Base-by-base conservation (phyloP, 2,329 filamentous ascomycete species). In the Botrytis paeoniae region DNA sequence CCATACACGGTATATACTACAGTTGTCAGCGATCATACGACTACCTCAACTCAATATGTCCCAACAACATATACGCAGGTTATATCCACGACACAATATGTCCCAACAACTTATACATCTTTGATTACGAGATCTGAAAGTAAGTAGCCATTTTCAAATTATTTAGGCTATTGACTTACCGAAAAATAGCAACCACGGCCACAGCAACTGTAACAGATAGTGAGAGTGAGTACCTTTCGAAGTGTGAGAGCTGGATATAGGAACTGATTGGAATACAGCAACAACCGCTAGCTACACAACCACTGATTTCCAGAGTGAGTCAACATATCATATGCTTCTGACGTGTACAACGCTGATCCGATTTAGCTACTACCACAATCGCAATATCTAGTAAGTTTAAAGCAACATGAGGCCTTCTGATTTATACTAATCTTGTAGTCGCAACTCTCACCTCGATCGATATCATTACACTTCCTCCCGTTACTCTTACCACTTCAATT, bases 51-150 rank as follows among this genome's bases (percentile, higher is more conserved):
- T 29, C 25, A 41, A 63, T 63, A 63, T 63, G 16, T 63, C n/a
- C 29, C 43, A 25, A 51, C 43, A 29, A 64, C 62, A 20, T 64
- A 64, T 25, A 45, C 39, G 16, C 62, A 41, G 18, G 20, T 41
- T 35, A 64, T 64, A 20, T 64, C 62, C n/a, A 25, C 59, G n/a
- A 74, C 70, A 8, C 39, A 64, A 37, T 73, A 68, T 48, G 69
- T 51, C 22, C 57, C 62, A n/a, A 75, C 45, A 22, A 74, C 63
- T 3, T 69, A 37, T 63, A 51, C 29, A 32, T 68, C 37, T 16
- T 32, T 72, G 25, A 66, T 57, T n/a, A 75, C 73, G 18, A 59
- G 45, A 25, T 70, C 72, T n/a, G 61, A 68, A 16, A 69, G 70
- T 72, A 39, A 68, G 54, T 65, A 59, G 8, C 37, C 37, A 10